Evolutionary conservation across 2,329 filamentous ascomycete genomes (phyloP).

Genomic region (Tolypocladium inflatum): DNA sequence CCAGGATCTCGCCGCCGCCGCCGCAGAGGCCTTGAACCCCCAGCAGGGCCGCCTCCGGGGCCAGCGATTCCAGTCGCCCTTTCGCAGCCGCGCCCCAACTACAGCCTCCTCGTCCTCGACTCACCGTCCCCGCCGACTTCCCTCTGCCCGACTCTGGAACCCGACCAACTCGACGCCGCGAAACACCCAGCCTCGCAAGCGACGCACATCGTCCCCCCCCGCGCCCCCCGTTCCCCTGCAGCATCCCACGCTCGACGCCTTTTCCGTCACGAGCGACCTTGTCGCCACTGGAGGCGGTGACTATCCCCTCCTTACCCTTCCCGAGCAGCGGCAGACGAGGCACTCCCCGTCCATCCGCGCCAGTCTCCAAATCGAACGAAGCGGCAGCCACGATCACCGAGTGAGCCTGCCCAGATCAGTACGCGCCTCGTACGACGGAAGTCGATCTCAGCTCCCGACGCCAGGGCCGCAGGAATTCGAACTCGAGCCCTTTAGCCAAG

Average conservation of each 20-base stretch:
- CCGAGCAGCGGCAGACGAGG: conserved; percentile 38
- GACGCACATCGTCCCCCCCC: conserved; percentile 44
- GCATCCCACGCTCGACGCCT: conserved; percentile 31
- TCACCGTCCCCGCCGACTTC: conserved; percentile 28
- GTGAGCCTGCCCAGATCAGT: conserved; percentile 45
- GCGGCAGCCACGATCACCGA: conserved; percentile 34
- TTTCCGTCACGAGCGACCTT: conserved; percentile 25
- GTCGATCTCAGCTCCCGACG: conserved; percentile 24
- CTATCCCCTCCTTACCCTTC: conserved; percentile 40
- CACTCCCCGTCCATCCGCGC: conserved; percentile 32
- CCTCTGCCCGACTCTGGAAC: conserved; percentile 48
- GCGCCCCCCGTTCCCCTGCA: conserved; percentile 41
- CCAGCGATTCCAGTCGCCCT: conserved; percentile 18
- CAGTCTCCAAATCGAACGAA: conserved; percentile 42
- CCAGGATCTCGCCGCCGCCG: neutral
- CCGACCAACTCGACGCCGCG: conserved; percentile 50
- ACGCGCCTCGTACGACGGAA: conserved; percentile 44
- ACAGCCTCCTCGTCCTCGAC: neutral
- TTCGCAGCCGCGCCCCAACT: conserved; percentile 30
- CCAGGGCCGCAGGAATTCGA: conserved; percentile 11
- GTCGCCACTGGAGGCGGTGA: conserved; percentile 31
- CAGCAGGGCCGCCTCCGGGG: conserved; percentile 2
- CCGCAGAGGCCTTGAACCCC: neutral
- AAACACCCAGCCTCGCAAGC: conserved; percentile 22
- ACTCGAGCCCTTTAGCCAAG: neutral